phyloP scores from a whole-genome alignment of 768 basidiomycete species.

The Tremella yokohamensis region DNA sequence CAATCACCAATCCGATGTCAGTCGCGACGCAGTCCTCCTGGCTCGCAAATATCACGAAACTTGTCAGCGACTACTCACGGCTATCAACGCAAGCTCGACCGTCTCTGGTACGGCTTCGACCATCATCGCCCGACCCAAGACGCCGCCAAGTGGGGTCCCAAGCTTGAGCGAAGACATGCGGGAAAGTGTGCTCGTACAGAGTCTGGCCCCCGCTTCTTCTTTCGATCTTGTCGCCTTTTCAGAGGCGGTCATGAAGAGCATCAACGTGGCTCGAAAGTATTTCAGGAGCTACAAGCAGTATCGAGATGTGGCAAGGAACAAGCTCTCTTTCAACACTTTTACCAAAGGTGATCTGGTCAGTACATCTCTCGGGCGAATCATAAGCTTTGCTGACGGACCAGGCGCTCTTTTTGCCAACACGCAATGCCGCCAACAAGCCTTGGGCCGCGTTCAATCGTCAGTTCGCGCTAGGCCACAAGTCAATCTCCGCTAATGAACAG shows the following conservation, averaged over 20 bases:
- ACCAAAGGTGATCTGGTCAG: constrained; percentile 76
- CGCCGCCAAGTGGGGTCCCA: constrained; percentile 5
- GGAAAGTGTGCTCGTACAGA: constrained; percentile 28
- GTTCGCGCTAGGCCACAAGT: constrained; percentile 32
- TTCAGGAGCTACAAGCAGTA: constrained; percentile 96
- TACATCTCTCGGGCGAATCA: not conserved
- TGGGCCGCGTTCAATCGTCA: constrained; percentile 99
- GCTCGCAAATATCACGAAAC: constrained; percentile 47
- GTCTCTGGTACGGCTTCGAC: constrained; percentile 36
- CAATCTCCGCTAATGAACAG: constrained; percentile 53
- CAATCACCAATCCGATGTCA: constrained; percentile 32
- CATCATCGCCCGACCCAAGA: constrained; percentile 2
- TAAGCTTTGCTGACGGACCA: constrained; percentile 5
- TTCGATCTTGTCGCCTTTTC: constrained; percentile 83
- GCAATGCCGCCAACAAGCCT: constrained; percentile 85
- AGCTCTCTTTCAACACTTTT: constrained; percentile 94
- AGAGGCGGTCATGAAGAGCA: constrained; percentile 74
- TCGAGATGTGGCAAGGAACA: constrained; percentile 88
- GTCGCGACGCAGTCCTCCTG: constrained; percentile 44
- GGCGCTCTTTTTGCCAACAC: constrained; percentile 89
- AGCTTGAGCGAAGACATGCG: constrained; percentile 15
- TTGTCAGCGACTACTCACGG: constrained; percentile 35
- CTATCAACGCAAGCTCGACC: constrained; percentile 45
- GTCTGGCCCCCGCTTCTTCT: constrained; percentile 41
- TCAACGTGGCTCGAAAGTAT: constrained; percentile 77